Base-by-base conservation (phyloP, 2,329 filamentous ascomycete species). In the Ophiostoma sp. region DNA sequence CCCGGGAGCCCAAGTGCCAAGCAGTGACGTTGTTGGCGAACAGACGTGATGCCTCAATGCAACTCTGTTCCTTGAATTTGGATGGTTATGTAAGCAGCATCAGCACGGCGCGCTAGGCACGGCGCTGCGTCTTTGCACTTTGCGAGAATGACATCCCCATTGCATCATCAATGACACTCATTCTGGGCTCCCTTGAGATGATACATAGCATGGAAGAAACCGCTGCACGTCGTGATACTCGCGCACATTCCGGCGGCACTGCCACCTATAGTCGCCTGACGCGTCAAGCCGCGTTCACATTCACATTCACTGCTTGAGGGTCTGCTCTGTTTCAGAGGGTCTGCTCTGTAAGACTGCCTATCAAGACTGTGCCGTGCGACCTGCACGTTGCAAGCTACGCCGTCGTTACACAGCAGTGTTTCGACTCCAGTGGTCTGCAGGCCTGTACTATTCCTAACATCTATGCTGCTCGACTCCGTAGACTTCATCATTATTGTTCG, bases 1-100 rank as follows among this genome's bases (percentile, higher is more conserved):
- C 39, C 39, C 13, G 11, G 39, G 15, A 13, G 13, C 39, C 4
- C 39, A 41, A 11, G 13, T 11, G 39, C 6, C 7, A 39, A 39
- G 39, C 17, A 35, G 57, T 62, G 57, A 62, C 57, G 57, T 62
- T 62, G 31, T 20, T 35, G 15, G 15, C 57, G 57, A 62, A 62
- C 27, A 23, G 13, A 35, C 57, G 57, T 11, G 57, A 6, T 33
- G 57, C 27, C 57, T 27, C 23, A 31, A 62, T 62, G 57, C 57
- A 62, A 33, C 57, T 11, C 57, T 62, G 52, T 57, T 27, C 52
- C 52, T 57, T 57, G 52, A 57, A 27, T 15, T 31, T 27, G 3
- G 4, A 15, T 15, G 52, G 5, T 57, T 57, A 57, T 27, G 13
- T 57, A 57, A 57, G n/a, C 52, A 57, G 52, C 3, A 52, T 52